Evolutionary conservation across 768 basidiomycete genomes (phyloP).

Genomic region (Pisolithus tinctorius): DNA sequence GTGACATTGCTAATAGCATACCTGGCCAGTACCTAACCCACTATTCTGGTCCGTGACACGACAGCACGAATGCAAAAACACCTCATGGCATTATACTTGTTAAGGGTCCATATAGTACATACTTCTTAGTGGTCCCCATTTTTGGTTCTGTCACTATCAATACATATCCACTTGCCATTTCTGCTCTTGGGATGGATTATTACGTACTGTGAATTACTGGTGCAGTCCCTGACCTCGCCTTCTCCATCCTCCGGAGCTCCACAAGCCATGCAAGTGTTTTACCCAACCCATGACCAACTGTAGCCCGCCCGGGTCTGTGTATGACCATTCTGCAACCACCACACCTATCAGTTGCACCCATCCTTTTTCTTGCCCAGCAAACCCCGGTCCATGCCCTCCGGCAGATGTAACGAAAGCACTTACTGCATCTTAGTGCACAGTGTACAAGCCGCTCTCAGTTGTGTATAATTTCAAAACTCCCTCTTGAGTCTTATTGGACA

Average conservation of each 20-base stretch:
- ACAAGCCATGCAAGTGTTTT: background rate
- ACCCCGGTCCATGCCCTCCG: no score
- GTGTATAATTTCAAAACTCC: no score
- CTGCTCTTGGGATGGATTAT: background rate
- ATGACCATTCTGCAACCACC: background rate
- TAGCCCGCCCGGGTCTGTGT: background rate
- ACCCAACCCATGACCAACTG: background rate
- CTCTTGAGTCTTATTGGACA: no score
- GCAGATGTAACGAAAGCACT: no score
- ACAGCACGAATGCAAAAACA: background rate
- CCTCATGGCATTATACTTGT: background rate
- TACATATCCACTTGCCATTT: background rate
- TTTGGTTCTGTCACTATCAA: slow-evolving; percentile 18
- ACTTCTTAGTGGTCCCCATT: slow-evolving; percentile 1
- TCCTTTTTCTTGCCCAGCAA: background rate
- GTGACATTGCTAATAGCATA: no score
- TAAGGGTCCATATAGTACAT: slow-evolving; percentile 8
- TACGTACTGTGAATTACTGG: background rate
- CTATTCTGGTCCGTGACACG: slow-evolving; percentile 15
- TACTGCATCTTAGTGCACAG: no score
- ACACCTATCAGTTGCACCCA: background rate
- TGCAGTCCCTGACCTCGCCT: background rate
- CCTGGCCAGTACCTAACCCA: slow-evolving; percentile 11
- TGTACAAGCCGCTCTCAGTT: no score
- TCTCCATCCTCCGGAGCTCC: background rate